These are phyloP conservation scores for Aspergillus awamori DNA, from an alignment of 2,329 filamentous ascomycete genomes.

Conservation along the genomic window DNA sequence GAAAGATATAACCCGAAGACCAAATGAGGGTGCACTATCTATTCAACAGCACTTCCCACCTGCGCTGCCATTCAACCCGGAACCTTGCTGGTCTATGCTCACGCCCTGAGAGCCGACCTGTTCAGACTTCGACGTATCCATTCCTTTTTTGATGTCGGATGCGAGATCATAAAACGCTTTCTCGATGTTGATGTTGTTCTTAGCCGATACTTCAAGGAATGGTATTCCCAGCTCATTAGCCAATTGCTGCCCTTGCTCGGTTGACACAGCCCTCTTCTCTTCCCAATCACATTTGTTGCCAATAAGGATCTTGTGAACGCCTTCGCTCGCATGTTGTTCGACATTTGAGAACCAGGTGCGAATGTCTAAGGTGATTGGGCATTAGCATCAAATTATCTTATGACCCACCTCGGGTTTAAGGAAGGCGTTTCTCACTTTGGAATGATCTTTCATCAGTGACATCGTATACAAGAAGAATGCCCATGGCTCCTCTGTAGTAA, in stretches of 20 bases:
- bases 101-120: constrained; percentile 62
- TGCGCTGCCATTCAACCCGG: constrained; percentile 51
- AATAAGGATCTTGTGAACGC: constrained; percentile 99
- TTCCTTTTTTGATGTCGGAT: constrained; percentile 97
- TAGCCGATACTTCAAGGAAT: constrained; percentile 97
- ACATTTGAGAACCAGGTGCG: constrained; percentile 99
- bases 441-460: constrained; percentile 96
- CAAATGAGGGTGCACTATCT: constrained; percentile 19
- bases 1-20: constrained; percentile 17
- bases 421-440: constrained; percentile 68
- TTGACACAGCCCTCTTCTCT: constrained; percentile 93
- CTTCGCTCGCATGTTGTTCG: constrained; percentile 96
- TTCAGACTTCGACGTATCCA: constrained; percentile 84
- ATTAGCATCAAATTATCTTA: constrained; percentile 14
- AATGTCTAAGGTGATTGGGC: constrained; percentile 68
- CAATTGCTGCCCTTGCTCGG: constrained; percentile 87
- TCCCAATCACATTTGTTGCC: constrained; percentile 99
- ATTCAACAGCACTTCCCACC: constrained; percentile 76
- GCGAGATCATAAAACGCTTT: constrained; percentile 97
- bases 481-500: constrained; percentile 98
- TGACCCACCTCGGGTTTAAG: neutral
- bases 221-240: constrained; percentile 96
- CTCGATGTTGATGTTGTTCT: constrained; percentile 99
- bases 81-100: constrained; percentile 67
- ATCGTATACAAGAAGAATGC: constrained; percentile 95